Conservation (phyloP, 2,329 filamentous ascomycete species). For the Colletotrichum siamense region DNA sequence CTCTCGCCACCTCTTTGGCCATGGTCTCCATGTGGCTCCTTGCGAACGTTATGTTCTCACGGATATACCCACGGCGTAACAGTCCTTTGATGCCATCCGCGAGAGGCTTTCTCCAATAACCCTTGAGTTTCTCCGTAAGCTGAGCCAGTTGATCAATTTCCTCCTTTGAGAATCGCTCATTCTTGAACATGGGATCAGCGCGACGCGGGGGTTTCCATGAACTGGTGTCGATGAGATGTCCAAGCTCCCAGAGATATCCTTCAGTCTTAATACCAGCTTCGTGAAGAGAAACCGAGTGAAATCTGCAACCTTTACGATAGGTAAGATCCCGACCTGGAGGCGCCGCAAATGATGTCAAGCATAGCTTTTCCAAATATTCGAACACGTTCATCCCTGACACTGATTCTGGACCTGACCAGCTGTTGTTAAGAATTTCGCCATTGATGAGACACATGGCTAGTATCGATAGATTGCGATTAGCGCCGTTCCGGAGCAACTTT, state of each 20-base stretch:
- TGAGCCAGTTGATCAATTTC: background rate
- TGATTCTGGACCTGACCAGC: rapidly evolving
- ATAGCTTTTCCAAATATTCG: background rate
- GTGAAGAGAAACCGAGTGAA: background rate
- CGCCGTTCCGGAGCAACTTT: background rate
- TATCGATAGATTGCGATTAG: background rate
- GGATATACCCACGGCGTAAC: rapidly evolving
- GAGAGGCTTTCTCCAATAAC: background rate
- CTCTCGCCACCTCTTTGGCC: background rate
- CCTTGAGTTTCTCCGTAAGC: rapidly evolving
- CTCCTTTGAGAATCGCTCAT: background rate
- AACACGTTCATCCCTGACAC: background rate
- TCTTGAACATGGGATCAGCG: background rate
- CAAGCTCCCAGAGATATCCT: background rate
- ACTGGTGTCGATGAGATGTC: rapidly evolving
- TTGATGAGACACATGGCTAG: background rate
- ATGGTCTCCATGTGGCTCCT: background rate
- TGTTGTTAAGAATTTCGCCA: background rate
- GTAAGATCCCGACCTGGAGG: background rate
- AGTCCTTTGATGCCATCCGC: rapidly evolving
- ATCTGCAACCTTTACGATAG: background rate
- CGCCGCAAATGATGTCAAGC: background rate
- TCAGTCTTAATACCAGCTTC: background rate
- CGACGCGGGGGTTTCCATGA: rapidly evolving
- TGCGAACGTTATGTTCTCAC: background rate